A percentile compares a stretch with the other conserved stretches of the same genome.
These are phyloP conservation scores for Starmerella scarabaei DNA, from an alignment of 805 yeast genomes.

Conservation along the genomic window DNA sequence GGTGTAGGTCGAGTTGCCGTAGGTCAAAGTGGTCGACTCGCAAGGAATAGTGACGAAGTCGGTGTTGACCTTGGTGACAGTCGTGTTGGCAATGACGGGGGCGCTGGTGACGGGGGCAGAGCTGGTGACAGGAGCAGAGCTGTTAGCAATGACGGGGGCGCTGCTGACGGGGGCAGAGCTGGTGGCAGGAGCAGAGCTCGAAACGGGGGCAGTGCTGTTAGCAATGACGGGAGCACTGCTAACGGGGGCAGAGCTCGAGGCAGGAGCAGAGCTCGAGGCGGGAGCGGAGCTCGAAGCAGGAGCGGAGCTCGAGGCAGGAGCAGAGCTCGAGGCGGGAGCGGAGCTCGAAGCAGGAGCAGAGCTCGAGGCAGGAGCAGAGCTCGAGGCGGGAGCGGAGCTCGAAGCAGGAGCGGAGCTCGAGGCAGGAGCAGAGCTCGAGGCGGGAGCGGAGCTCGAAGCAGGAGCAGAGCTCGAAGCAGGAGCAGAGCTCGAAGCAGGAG, in stretches of 20 bases:
- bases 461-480: neutral
- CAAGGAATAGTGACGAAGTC: constrained; percentile 16
- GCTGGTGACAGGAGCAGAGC: constrained; percentile 8
- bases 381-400: neutral
- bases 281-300: neutral
- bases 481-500: neutral
- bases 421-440: neutral
- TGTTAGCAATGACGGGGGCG: constrained; percentile 3
- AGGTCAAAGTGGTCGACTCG: constrained; percentile 16
- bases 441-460: neutral
- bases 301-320: neutral
- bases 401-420: neutral
- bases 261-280: constrained; percentile 1
- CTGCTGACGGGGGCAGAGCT: constrained; percentile 8
- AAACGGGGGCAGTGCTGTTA: constrained; percentile 3
- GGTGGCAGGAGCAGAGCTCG: constrained; percentile 10
- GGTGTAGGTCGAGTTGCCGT: constrained; percentile 19
- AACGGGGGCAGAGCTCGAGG: constrained; percentile 10
- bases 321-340: neutral
- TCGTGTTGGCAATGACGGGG: constrained; percentile 5
- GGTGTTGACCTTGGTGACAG: constrained; percentile 10
- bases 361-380: neutral
- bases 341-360: neutral
- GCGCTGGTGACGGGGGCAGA: constrained; percentile 6
- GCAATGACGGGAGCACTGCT: constrained; percentile 7